Base-by-base conservation (phyloP, 2,329 filamentous ascomycete genomes). In the Fusarium sp. region DNA sequence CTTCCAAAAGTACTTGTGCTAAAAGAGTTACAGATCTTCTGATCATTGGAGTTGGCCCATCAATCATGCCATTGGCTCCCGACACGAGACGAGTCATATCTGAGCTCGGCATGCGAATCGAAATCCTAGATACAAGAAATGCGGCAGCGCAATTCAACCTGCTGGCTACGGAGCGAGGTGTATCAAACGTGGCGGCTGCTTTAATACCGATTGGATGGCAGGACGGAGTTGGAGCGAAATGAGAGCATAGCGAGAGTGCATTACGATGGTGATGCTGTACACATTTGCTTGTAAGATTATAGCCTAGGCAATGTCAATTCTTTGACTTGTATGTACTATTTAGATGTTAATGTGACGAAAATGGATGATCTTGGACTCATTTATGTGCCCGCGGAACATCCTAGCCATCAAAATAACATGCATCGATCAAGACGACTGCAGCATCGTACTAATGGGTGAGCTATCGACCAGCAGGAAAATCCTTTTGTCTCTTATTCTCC, bases 111-210 rank as follows among this genome's bases (percentile, higher is more conserved):
- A 92, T 98, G 73, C 86, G 93, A 61, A 86, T 98, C 8, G 96
- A 99, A 77, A 87, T 98, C 6, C 87, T 95, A 77, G 96, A 98
- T 81, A 98, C 96, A 32, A 86, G 94, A 69, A 98, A 98, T 81
- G 96, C 96, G 11, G 93, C 95, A 2, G 92, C 95, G 34, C 94
- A 98, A 79, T 99, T 96, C 80, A 99, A 99, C 78, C 79, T 99
- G 76, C 83, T 99, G 58, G 95, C 94, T n/a, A 98, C 94, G 20
- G 96, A 99, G 83, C 86, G 96, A 54, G 95, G 96, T 2, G 90
- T 96, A 8, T 86, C 89, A 22, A 91, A 95, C 75, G 90, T 98
- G 67, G 95, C 94, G 29, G 95, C 94, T 4, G 95, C 94, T 12
- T 79, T 99, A 80, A 88, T 98, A 79, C 95, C 95, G 1, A 86